Evolutionary conservation across 805 yeast species (phyloP).

Genomic region (Pichia phayaonensis): DNA sequence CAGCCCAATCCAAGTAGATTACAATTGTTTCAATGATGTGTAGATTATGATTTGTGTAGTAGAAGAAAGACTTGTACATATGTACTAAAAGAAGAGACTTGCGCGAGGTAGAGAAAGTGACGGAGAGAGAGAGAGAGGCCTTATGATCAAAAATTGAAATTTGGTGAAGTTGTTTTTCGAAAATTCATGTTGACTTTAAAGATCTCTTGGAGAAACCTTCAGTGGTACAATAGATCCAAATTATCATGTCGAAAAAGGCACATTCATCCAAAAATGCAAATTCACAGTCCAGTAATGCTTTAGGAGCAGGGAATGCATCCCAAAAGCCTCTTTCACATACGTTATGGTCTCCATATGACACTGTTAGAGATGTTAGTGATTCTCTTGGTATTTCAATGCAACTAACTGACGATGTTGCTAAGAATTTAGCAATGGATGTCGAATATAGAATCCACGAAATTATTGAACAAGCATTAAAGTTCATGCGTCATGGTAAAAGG

Average conservation of each 20-base stretch:
- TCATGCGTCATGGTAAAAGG: conserved; percentile 90
- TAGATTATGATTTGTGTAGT: not conserved
- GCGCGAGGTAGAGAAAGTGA: not conserved
- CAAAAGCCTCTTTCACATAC: conserved; percentile 73
- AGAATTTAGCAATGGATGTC: conserved; percentile 97
- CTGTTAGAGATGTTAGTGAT: conserved; percentile 95
- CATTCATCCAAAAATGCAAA: not conserved
- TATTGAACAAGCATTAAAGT: conserved; percentile 89
- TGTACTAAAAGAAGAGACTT: not conserved
- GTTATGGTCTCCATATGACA: conserved; percentile 95
- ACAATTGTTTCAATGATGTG: not conserved
- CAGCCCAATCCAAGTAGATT: not conserved
- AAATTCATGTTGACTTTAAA: not conserved
- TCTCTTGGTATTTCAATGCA: conserved; percentile 64
- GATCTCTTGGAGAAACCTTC: not conserved
- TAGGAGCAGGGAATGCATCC: not conserved
- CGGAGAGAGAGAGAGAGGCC: not conserved
- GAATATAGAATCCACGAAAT: conserved; percentile 95
- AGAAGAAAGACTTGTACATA: not conserved
- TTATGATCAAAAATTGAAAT: not conserved
- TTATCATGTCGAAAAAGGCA: conserved; percentile 3
- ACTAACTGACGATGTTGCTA: conserved; percentile 86
- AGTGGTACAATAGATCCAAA: not conserved
- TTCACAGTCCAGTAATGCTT: not conserved
- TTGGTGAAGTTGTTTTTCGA: not conserved